phyloP scores from a whole-genome alignment of 164 flowering plant genomes.

The Brasenia schreberi region DNA sequence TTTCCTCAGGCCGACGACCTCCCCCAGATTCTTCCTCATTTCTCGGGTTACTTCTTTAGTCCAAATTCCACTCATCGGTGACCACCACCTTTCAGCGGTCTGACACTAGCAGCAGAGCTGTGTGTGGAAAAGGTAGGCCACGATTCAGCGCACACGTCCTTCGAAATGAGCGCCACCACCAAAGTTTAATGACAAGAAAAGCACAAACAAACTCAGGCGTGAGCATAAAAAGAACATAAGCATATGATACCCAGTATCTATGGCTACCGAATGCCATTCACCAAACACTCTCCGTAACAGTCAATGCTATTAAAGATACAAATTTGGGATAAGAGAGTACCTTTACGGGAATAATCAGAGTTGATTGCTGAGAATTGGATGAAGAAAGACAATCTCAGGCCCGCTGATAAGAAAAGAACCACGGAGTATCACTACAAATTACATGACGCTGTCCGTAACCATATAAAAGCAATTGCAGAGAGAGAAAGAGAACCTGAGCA shows the following conservation, averaged over 20 bases:
- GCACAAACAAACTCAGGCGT: not conserved
- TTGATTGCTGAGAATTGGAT: no score
- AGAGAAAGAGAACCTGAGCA: not conserved
- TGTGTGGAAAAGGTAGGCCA: not conserved
- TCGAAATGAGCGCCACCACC: not conserved
- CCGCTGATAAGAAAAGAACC: no score
- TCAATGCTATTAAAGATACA: not conserved
- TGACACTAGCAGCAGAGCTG: not conserved
- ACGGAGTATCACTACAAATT: not conserved
- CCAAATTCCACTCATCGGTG: not conserved
- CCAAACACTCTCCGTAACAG: not conserved
- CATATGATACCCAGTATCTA: not conserved
- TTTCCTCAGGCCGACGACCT: not conserved
- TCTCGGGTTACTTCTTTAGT: not conserved
- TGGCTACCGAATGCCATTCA: not conserved
- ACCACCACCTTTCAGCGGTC: not conserved
- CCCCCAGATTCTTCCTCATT: not conserved
- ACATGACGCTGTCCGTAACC: not conserved
- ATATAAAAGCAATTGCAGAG: not conserved
- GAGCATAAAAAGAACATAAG: not conserved
- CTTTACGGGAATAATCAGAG: no score
- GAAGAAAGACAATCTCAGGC: no score
- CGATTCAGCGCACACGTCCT: not conserved
- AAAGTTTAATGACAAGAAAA: no score
- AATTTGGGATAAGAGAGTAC: no score